Conservation (phyloP, 208 protist species). For the Zelonia costaricensis region DNA sequence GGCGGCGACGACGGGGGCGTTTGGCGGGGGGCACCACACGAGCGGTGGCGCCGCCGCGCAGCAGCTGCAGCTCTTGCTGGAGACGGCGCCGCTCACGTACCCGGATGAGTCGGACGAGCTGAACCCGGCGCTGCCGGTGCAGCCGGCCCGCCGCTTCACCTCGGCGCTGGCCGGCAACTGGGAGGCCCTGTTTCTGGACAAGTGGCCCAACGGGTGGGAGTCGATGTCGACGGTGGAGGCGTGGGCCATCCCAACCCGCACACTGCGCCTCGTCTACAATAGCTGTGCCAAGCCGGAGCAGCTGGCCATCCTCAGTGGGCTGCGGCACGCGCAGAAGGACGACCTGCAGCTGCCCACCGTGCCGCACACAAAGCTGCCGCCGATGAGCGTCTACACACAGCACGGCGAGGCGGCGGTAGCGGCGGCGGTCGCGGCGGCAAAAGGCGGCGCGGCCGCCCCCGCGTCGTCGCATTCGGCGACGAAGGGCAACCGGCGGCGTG, state of each 20-base stretch:
- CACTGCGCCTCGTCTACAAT: slow-evolving; percentile 80
- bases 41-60: slow-evolving; percentile 4
- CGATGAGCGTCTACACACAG: slow-evolving; percentile 72
- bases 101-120: slow-evolving; percentile 81
- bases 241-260: slow-evolving; percentile 76
- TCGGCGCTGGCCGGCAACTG: slow-evolving; percentile 74
- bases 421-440: slow-evolving; percentile 4
- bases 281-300: slow-evolving; percentile 54
- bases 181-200: slow-evolving; percentile 84
- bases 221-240: slow-evolving; percentile 70
- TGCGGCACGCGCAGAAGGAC: slow-evolving; percentile 62
- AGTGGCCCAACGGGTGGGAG: slow-evolving; percentile 90
- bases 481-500: neutral
- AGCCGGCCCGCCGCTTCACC: slow-evolving; percentile 52
- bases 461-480: too few species aligned
- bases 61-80: slow-evolving; percentile 11
- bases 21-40: neutral
- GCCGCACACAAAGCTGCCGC: slow-evolving; percentile 69
- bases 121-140: slow-evolving; percentile 66
- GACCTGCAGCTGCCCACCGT: slow-evolving; percentile 58
- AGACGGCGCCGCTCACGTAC: slow-evolving; percentile 11
- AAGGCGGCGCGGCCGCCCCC: neutral
- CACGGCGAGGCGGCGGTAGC: slow-evolving; percentile 22
- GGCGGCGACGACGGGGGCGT: slow-evolving; percentile 1
- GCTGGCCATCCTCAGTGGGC: slow-evolving; percentile 50